Percentiles rank a stretch among this genome's conserved stretches.
Conservation (phyloP, 2,329 filamentous ascomycete species). For the Alternaria tenuissima region DNA sequence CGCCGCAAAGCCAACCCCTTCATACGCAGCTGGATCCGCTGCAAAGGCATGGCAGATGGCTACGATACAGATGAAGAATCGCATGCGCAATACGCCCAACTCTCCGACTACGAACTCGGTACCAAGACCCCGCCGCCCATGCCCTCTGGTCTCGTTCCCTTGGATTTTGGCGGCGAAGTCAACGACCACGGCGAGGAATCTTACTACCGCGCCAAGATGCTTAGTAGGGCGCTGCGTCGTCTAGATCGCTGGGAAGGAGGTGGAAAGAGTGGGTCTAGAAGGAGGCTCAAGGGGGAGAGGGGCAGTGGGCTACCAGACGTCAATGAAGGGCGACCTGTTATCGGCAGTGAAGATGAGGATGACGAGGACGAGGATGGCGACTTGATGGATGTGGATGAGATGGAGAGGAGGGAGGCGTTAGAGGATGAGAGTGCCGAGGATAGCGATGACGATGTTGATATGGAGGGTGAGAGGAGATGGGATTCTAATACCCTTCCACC, state of each 20-base stretch:
- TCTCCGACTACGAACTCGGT: constrained; percentile 48
- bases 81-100: constrained; percentile 40
- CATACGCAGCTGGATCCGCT: constrained; percentile 70
- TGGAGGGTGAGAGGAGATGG: constrained; percentile 15
- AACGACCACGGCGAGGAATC: constrained; percentile 83
- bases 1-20: constrained; percentile 73
- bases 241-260: constrained; percentile 73
- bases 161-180: constrained; percentile 62
- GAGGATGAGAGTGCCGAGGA: constrained; percentile 35
- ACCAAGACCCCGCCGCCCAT: constrained; percentile 44
- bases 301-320: constrained; percentile 3
- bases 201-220: constrained; percentile 69
- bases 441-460: constrained; percentile 10
- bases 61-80: constrained; percentile 58
- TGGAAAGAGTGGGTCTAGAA: constrained; percentile 36
- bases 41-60: constrained; percentile 58
- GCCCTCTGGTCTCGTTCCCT: constrained; percentile 66
- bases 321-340: constrained; percentile 1
- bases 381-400: constrained; percentile 26
- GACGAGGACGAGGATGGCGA: constrained; percentile 15
- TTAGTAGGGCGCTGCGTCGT: constrained; percentile 70
- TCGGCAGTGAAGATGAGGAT: constrained; percentile 22
- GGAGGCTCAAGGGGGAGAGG: constrained; percentile 30
- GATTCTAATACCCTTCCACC: constrained; percentile 33
- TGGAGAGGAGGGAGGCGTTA: constrained; percentile 6